Conservation (phyloP, 225 moss, liverwort and hornwort species). For the Antitrichia curtipendula region DNA sequence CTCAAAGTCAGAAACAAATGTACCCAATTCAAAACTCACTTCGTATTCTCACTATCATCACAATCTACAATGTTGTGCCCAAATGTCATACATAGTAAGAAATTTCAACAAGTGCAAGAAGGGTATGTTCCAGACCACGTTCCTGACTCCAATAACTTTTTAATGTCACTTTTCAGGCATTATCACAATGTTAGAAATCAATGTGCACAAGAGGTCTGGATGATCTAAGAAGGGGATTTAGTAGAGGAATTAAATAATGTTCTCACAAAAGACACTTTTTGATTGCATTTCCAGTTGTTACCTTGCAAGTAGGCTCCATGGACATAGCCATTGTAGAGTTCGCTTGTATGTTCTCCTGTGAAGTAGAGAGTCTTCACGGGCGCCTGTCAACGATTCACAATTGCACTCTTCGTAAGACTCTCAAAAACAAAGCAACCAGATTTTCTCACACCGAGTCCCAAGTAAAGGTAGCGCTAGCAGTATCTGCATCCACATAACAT, state of each 20-base stretch:
- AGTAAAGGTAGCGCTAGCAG: not conserved
- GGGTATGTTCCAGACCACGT: not conserved
- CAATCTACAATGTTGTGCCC: not conserved
- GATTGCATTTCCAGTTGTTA: not conserved
- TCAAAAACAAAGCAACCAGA: not conserved
- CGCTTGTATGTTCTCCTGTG: conserved; percentile 55
- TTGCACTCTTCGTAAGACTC: not conserved
- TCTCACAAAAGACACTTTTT: not conserved
- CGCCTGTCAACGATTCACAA: conserved; percentile 5
- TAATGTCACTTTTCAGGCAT: not conserved
- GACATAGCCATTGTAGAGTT: conserved; percentile 58
- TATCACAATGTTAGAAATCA: too few relatives aligned
- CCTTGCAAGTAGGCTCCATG: conserved; percentile 64
- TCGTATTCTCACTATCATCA: not conserved
- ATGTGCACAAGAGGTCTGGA: not conserved
- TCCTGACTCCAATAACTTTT: not conserved
- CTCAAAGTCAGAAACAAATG: not conserved
- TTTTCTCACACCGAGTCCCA: too few relatives aligned
- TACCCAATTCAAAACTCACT: not conserved
- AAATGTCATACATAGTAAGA: not conserved
- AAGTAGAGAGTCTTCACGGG: conserved; percentile 55
- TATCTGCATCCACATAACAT: not conserved
- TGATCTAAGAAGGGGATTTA: not conserved
- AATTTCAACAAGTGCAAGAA: not conserved
- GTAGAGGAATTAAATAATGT: not conserved